These are phyloP conservation scores for Pseudogymnoascus sp. DNA, from an alignment of 2,329 filamentous ascomycete genomes.

Conservation along the genomic window DNA sequence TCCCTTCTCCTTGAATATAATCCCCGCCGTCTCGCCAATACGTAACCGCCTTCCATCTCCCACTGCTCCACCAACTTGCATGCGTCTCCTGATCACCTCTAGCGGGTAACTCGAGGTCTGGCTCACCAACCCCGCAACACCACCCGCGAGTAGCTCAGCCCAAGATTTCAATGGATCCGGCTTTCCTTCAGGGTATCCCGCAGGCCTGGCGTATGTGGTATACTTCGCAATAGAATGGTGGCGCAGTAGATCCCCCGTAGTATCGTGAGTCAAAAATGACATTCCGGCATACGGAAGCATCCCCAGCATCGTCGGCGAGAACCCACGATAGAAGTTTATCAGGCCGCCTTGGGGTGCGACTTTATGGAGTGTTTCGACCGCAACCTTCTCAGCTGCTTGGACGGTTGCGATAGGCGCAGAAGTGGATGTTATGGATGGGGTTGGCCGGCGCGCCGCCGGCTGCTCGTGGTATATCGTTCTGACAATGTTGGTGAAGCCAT, in stretches of 20 bases:
- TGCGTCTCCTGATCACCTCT: constrained; percentile 82
- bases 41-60: constrained; percentile 76
- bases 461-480: constrained; percentile 79
- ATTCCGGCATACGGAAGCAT: constrained; percentile 97
- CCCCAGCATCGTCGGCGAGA: constrained; percentile 79
- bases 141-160: constrained; percentile 79
- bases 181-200: constrained; percentile 48
- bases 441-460: constrained; percentile 29
- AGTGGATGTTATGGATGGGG: constrained; percentile 19
- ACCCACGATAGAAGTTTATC: constrained; percentile 90
- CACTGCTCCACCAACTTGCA: constrained; percentile 94
- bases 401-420: constrained; percentile 26
- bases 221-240: constrained; percentile 57
- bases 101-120: constrained; percentile 91
- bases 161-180: constrained; percentile 69
- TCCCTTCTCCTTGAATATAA: constrained; percentile 70
- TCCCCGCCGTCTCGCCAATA: constrained; percentile 68
- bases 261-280: constrained; percentile 93
- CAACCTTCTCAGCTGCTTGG: constrained; percentile 34
- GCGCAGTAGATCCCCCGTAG: constrained; percentile 75
- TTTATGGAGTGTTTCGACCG: constrained; percentile 38
- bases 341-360: constrained; percentile 60
- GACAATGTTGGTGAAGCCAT: constrained; percentile 68
- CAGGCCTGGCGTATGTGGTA: constrained; percentile 63
- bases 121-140: constrained; percentile 76